These are phyloP conservation scores for Cornus florida DNA, from an alignment of 148 eudicot genomes.

Conservation along the genomic window DNA sequence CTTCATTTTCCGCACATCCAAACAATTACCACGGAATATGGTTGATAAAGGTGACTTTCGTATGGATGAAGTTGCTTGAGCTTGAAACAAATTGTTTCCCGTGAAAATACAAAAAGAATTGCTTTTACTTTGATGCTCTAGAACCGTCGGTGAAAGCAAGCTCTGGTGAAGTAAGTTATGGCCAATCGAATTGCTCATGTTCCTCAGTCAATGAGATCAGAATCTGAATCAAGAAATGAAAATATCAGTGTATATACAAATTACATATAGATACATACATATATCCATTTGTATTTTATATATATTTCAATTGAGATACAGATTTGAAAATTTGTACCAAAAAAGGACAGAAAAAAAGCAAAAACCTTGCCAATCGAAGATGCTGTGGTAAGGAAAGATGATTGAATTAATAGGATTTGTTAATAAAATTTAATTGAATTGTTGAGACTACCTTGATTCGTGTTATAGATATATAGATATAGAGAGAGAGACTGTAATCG, in stretches of 20 bases:
- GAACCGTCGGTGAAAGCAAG: conserved; percentile 43
- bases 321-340: background rate
- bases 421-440: background rate
- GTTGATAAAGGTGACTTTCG: conserved; percentile 46
- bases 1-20: conserved; percentile 27
- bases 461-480: too few species aligned
- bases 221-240: conserved; percentile 8
- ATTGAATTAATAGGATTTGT: background rate
- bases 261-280: background rate
- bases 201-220: conserved; percentile 15
- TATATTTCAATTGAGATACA: too few species aligned
- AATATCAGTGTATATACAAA: conserved; percentile 6
- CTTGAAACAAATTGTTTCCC: conserved; percentile 49
- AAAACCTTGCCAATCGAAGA: too few species aligned
- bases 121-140: conserved; percentile 52
- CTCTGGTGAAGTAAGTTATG: conserved; percentile 50
- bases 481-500: too few species aligned
- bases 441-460: background rate
- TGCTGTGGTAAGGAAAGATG: background rate
- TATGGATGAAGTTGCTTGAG: conserved; percentile 44
- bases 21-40: conserved; percentile 44
- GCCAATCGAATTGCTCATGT: conserved; percentile 73
- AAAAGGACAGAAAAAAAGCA: background rate
- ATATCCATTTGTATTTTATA: background rate
- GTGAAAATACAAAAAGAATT: conserved; percentile 35